Percentiles rank a stretch among this genome's conserved stretches.
Conservation (phyloP, 1,139 yeast genomes). For the Candida tetrigidarum region DNA sequence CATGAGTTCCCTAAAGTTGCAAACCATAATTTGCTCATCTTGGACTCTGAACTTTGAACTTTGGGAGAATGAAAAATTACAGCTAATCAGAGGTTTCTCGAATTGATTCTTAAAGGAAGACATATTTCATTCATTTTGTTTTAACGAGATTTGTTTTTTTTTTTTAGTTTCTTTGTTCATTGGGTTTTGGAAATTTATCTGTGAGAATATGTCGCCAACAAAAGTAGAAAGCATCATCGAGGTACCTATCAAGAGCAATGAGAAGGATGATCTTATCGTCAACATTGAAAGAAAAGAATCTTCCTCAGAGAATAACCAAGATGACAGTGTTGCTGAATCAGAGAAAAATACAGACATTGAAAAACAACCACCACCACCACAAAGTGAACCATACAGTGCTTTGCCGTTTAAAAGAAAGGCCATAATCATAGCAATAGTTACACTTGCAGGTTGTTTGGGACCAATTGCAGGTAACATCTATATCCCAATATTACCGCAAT, state of each 20-base stretch:
- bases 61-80: neutral
- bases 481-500: constrained; percentile 56
- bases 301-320: neutral
- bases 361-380: neutral
- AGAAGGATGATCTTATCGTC: neutral
- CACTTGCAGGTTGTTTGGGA: constrained; percentile 58
- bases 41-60: too few species aligned
- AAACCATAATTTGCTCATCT: constrained; percentile 3
- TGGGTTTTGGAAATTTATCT: neutral
- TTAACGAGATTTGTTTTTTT: neutral
- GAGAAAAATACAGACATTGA: constrained; percentile 4
- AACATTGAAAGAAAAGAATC: neutral
- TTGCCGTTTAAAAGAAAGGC: constrained; percentile 12
- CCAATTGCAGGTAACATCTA: constrained; percentile 65
- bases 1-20: constrained; percentile 3
- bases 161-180: neutral
- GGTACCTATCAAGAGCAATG: neutral
- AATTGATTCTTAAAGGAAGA: neutral
- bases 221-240: neutral
- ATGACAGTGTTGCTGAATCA: neutral
- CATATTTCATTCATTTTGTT: neutral
- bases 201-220: neutral
- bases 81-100: too few species aligned
- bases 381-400: constrained; percentile 9
- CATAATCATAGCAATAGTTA: constrained; percentile 30